These are phyloP conservation scores for Microsporum audouinii DNA, from an alignment of 2,329 filamentous ascomycete species.

Conservation along the genomic window DNA sequence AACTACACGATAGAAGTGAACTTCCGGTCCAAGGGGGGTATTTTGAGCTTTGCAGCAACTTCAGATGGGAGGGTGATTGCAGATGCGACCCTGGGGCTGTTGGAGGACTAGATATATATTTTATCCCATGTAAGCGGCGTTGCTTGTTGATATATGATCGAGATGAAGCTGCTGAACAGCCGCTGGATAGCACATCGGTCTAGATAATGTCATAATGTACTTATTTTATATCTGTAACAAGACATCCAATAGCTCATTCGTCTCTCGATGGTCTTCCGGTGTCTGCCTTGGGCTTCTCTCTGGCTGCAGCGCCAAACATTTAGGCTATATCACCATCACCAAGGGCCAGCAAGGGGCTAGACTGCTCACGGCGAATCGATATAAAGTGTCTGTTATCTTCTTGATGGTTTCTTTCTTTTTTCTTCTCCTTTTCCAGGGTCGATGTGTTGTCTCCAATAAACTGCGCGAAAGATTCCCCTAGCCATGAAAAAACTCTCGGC, in stretches of 20 bases:
- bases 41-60: slow-evolving; percentile 5
- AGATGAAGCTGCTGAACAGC: not conserved
- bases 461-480: not conserved
- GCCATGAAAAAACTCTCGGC: not conserved
- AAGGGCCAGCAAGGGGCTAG: not conserved
- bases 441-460: not conserved
- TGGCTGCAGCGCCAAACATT: too few species aligned
- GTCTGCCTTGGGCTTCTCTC: not conserved
- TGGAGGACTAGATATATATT: not conserved
- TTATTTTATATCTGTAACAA: not conserved
- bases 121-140: not conserved
- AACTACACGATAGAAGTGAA: slow-evolving; percentile 5
- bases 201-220: not conserved
- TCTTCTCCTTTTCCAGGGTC: not conserved
- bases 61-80: slow-evolving; percentile 2
- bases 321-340: too few species aligned
- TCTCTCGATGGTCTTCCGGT: not conserved
- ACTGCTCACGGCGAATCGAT: not conserved
- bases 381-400: not conserved
- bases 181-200: not conserved
- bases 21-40: slow-evolving; percentile 5
- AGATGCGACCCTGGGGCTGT: not conserved
- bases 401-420: not conserved
- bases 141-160: not conserved
- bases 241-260: not conserved